phyloP scores from a whole-genome alignment of 169 alveolate species.

The Toxoplasma gondii region DNA sequence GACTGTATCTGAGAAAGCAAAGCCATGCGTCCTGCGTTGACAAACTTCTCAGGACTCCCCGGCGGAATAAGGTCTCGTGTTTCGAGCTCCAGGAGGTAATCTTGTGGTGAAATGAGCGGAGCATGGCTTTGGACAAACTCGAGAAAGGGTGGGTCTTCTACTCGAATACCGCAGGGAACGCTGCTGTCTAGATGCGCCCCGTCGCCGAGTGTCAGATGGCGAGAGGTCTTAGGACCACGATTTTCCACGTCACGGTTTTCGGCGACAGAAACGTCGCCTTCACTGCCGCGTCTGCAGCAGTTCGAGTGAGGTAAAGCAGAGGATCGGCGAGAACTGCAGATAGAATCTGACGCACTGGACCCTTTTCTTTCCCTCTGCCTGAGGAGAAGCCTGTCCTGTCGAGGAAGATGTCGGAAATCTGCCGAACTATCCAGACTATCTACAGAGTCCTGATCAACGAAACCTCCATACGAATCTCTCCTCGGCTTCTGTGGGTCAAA shows the following conservation, averaged over 20 bases:
- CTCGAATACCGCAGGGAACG: neutral
- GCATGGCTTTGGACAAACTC: neutral
- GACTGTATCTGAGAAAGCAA: neutral
- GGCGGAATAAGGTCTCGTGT: neutral
- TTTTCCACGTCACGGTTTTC: neutral
- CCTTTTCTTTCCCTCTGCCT: neutral
- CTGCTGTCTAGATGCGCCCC: neutral
- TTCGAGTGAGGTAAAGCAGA: neutral
- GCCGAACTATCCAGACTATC: neutral
- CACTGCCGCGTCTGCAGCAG: neutral
- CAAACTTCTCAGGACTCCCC: neutral
- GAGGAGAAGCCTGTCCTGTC: neutral
- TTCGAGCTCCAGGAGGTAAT: neutral
- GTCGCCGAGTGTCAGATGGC: neutral
- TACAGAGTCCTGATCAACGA: neutral
- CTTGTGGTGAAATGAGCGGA: constrained; percentile 17
- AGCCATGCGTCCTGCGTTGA: neutral
- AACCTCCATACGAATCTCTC: too few relatives aligned
- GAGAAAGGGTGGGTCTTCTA: neutral
- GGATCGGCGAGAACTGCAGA: neutral
- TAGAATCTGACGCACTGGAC: neutral
- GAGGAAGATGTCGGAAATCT: neutral
- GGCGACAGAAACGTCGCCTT: neutral
- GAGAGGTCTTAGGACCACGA: neutral
- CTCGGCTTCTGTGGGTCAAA: neutral